Percentiles rank a stretch among this genome's conserved stretches.
Conservation (phyloP, 306 rosid species). For the Trifolium dubium region DNA sequence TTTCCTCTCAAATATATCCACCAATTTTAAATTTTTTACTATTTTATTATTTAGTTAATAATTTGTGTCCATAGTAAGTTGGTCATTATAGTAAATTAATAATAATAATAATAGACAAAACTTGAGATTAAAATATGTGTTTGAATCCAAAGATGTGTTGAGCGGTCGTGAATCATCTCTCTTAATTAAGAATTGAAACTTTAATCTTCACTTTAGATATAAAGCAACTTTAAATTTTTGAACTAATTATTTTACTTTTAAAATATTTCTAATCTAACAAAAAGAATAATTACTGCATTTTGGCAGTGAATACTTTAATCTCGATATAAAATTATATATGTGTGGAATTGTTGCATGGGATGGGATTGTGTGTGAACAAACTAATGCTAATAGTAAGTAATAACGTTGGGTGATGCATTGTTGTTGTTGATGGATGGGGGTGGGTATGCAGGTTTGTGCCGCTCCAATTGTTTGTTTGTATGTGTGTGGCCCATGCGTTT, state of each 20-base stretch:
- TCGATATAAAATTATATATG: no score
- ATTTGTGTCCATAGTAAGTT: neutral
- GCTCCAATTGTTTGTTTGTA: slow-evolving; percentile 44
- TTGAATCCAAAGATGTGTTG: no score
- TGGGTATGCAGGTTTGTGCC: slow-evolving; percentile 57
- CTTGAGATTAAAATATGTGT: no score
- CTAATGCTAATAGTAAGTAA: neutral
- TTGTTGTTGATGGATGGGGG: slow-evolving; percentile 38
- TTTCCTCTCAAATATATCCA: slow-evolving; percentile 3
- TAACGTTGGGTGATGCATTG: slow-evolving; percentile 40
- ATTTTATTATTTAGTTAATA: neutral
- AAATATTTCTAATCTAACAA: no score
- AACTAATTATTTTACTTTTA: no score
- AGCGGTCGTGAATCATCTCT: no score
- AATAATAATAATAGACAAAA: neutral
- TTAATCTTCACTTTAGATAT: no score
- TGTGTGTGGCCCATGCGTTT: slow-evolving; percentile 58
- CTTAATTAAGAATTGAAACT: no score
- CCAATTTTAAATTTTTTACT: neutral
- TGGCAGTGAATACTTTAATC: no score
- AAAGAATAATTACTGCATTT: no score
- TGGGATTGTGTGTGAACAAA: neutral
- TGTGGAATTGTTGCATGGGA: slow-evolving; percentile 10
- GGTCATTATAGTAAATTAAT: no score
- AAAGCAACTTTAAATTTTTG: no score